A percentile compares a stretch with the other conserved stretches of the same genome.
These are phyloP conservation scores for Mucor mucedo DNA, from an alignment of 371 early-diverging fungal genomes.

Conservation along the genomic window DNA sequence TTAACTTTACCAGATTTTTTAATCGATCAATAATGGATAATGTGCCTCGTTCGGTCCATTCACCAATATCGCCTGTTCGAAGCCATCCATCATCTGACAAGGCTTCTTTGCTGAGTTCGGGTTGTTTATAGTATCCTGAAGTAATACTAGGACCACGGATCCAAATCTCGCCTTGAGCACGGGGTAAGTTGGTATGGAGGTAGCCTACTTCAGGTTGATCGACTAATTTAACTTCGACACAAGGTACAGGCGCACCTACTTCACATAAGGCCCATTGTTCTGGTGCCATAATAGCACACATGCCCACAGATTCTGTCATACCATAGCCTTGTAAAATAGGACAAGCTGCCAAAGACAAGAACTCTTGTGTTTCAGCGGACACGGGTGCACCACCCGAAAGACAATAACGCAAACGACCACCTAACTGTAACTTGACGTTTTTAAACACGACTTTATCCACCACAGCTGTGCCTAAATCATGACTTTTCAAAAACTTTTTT, in stretches of 20 bases:
- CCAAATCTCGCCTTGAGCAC: constrained; percentile 88
- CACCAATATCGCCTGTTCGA: constrained; percentile 92
- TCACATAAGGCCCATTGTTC: constrained; percentile 65
- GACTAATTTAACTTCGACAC: constrained; percentile 87
- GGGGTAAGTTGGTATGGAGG: constrained; percentile 65
- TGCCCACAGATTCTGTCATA: constrained; percentile 59
- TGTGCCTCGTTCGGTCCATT: constrained; percentile 73
- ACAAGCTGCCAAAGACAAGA: constrained; percentile 84
- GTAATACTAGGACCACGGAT: constrained; percentile 82
- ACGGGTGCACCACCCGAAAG: constrained; percentile 98
- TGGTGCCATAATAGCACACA: constrained; percentile 72
- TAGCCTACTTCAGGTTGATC: constrained; percentile 86
- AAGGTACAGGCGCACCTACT: constrained; percentile 87
- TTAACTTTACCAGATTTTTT: constrained; percentile 81
- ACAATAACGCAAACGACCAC: constrained; percentile 88
- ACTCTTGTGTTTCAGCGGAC: constrained; percentile 81
- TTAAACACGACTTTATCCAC: constrained; percentile 90
- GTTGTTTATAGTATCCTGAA: constrained; percentile 72
- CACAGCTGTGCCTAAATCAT: constrained; percentile 66
- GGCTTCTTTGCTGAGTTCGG: constrained; percentile 75
- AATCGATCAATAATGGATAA: constrained; percentile 80
- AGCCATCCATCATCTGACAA: constrained; percentile 88
- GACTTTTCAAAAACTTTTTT: constrained; percentile 71
- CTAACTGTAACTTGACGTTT: constrained; percentile 87
- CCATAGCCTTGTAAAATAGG: constrained; percentile 94